Conservation (phyloP, 169 alveolate genomes). For the Perkinsus marinus region DNA sequence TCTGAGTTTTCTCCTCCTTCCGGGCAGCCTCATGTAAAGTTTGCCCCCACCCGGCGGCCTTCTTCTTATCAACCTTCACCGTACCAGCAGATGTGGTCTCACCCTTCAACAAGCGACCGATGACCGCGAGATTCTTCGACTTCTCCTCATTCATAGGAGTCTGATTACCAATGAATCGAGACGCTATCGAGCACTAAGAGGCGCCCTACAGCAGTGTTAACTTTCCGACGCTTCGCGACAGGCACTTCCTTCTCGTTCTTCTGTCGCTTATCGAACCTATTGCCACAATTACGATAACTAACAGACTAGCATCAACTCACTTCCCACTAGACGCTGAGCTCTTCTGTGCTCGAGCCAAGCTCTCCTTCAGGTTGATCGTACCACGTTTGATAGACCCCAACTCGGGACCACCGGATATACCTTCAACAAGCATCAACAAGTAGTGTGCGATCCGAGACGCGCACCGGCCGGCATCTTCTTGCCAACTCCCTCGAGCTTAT, state of each 20-base stretch:
- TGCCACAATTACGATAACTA: not conserved
- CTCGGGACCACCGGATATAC: not conserved
- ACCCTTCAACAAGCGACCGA: not conserved
- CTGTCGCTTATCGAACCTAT: not conserved
- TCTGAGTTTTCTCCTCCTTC: not conserved
- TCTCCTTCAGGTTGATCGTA: not conserved
- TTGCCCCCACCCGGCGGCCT: not conserved
- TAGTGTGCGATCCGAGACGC: not conserved
- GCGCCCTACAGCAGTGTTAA: not conserved
- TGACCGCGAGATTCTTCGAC: not conserved
- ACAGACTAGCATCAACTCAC: not conserved
- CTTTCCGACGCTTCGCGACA: not conserved
- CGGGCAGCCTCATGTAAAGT: not conserved
- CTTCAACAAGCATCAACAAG: too few relatives aligned
- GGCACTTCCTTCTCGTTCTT: not conserved
- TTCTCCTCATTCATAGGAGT: not conserved
- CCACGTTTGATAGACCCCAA: not conserved
- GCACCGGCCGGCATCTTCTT: not conserved
- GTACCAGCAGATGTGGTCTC: not conserved
- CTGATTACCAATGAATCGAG: not conserved
- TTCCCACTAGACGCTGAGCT: not conserved
- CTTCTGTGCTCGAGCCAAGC: not conserved
- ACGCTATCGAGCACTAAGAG: too few relatives aligned
- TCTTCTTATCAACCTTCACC: not conserved
- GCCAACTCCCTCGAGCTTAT: constrained; percentile 20